Conservation (phyloP, 2,329 filamentous ascomycete species). For the Calonectria leucothoes region DNA sequence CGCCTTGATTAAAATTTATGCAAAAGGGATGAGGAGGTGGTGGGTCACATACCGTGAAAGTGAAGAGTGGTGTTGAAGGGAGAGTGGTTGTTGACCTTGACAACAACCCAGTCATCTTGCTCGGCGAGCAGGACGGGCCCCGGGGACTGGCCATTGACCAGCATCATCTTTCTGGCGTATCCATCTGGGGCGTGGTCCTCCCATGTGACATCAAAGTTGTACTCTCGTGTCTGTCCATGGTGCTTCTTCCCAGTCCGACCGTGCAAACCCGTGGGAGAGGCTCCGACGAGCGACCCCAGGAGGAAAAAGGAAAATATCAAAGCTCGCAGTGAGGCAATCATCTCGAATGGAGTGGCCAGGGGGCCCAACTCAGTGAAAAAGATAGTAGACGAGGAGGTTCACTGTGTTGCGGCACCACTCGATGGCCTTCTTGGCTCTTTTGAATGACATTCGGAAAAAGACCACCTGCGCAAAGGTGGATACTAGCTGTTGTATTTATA, state of each 20-base stretch:
- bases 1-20: neutral
- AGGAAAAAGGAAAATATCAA: neutral
- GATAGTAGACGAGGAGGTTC: neutral
- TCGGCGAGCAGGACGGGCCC: constrained; percentile 68
- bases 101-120: constrained; percentile 61
- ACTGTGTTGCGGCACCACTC: constrained; percentile 12
- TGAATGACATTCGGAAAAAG: neutral
- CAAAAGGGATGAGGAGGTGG: accelerated
- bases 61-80: constrained; percentile 62
- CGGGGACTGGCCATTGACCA: constrained; percentile 71
- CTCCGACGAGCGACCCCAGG: neutral
- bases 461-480: neutral
- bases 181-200: constrained; percentile 57
- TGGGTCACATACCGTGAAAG: constrained; percentile 55
- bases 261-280: neutral
- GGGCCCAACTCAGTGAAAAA: neutral
- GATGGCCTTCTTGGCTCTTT: neutral
- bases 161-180: constrained; percentile 54
- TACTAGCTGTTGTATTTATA: neutral
- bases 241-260: neutral
- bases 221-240: constrained; percentile 31
- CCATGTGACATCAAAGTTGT: constrained; percentile 50
- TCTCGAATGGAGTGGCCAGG: neutral
- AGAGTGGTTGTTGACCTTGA: constrained; percentile 58
- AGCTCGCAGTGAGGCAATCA: constrained; percentile 3